These are phyloP conservation scores for Brettanomyces nanus DNA, from an alignment of 805 yeast species.

Conservation along the genomic window DNA sequence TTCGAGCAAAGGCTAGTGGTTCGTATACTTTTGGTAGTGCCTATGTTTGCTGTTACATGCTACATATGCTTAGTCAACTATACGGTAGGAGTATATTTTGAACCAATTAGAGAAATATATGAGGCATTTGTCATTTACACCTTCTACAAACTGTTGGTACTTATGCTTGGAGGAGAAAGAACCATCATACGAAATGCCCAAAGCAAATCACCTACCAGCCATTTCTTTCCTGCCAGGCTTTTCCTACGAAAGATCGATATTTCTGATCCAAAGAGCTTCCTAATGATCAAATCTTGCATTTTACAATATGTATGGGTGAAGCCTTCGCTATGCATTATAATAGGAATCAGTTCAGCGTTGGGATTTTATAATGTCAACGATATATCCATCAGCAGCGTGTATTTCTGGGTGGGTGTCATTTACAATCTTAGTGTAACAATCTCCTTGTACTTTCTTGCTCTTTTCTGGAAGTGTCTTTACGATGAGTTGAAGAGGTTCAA, in stretches of 20 bases:
- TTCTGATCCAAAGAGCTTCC: conserved; percentile 74
- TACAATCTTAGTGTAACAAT: conserved; percentile 77
- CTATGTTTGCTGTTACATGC: conserved; percentile 70
- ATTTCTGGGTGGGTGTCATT: conserved; percentile 55
- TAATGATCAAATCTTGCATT: conserved; percentile 73
- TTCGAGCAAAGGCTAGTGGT: conserved; percentile 78
- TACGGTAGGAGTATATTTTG: conserved; percentile 40
- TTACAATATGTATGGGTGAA: conserved; percentile 94
- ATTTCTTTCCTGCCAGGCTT: conserved; percentile 50
- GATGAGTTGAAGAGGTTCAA: conserved; percentile 66
- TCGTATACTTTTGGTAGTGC: conserved; percentile 75
- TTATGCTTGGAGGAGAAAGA: conserved; percentile 87
- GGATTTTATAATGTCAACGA: conserved; percentile 46
- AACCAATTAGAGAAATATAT: conserved; percentile 80
- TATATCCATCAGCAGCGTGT: conserved; percentile 39
- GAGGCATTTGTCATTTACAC: conserved; percentile 96
- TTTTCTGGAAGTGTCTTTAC: conserved; percentile 90
- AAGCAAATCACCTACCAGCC: conserved; percentile 64
- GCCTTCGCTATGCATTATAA: conserved; percentile 64
- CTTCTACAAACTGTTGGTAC: conserved; percentile 74
- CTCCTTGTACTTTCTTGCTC: conserved; percentile 76
- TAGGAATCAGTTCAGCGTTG: conserved; percentile 36
- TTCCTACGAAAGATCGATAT: conserved; percentile 60
- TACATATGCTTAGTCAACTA: conserved; percentile 45
- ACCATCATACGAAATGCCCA: conserved; percentile 53